Evolutionary conservation across 331 rosid species (phyloP).

Genomic region (Telfairia occidentalis): DNA sequence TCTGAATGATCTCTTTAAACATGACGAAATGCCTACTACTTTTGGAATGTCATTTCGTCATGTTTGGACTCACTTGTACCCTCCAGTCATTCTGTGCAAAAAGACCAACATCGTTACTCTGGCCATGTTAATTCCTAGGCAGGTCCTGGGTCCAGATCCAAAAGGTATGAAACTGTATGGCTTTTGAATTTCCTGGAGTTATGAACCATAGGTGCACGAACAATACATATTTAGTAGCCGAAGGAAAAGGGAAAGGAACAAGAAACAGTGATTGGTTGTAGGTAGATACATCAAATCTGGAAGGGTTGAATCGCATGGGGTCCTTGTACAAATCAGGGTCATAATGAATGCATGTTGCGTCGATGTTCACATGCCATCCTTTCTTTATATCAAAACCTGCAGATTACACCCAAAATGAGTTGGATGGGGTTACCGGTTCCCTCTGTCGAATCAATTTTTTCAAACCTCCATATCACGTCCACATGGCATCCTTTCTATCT

Average conservation of each 20-base stretch:
- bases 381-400: constrained; percentile 52
- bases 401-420: neutral
- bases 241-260: neutral
- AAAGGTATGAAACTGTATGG: constrained; percentile 59
- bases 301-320: constrained; percentile 51
- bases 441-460: constrained; percentile 2
- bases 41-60: too few species aligned
- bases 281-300: constrained; percentile 53
- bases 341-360: constrained; percentile 49
- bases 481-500: neutral
- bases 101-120: constrained; percentile 52
- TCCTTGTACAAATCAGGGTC: constrained; percentile 46
- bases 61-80: constrained; percentile 42
- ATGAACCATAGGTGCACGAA: neutral
- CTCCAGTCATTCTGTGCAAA: constrained; percentile 41
- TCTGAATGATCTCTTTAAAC: neutral
- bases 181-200: constrained; percentile 49
- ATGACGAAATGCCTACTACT: neutral
- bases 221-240: neutral
- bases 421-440: neutral
- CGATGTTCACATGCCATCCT: constrained; percentile 73
- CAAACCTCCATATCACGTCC: neutral
- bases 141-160: constrained; percentile 68
- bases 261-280: constrained; percentile 1
- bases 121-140: constrained; percentile 66